These are phyloP conservation scores for Cyclotella sp. DNA, from an alignment of 108 stramenopile genomes.

Conservation along the genomic window DNA sequence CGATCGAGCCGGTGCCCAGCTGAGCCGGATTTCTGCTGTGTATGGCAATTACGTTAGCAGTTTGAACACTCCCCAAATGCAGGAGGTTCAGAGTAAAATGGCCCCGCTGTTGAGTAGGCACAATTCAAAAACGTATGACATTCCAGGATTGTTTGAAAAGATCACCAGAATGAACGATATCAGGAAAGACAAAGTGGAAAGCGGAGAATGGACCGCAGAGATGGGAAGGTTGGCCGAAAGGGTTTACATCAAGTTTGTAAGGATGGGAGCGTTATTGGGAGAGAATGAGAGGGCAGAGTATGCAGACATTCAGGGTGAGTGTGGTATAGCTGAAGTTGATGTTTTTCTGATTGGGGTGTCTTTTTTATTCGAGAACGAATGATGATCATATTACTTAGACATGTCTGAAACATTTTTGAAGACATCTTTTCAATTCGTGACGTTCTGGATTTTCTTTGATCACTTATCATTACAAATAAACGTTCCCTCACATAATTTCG, in stretches of 20 bases:
- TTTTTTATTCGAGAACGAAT: slow-evolving; percentile 5
- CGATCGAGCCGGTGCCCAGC: slow-evolving; percentile 56
- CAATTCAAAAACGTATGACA: slow-evolving; percentile 39
- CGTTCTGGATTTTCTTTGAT: background rate
- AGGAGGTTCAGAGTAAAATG: slow-evolving; percentile 66
- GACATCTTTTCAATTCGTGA: background rate
- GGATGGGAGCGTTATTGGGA: slow-evolving; percentile 68
- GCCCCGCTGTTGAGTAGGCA: slow-evolving; percentile 65
- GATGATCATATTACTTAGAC: slow-evolving; percentile 1
- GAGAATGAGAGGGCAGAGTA: slow-evolving; percentile 60
- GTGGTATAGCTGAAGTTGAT: background rate
- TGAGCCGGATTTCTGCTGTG: slow-evolving; percentile 47
- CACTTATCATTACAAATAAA: background rate
- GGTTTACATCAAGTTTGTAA: slow-evolving; percentile 68
- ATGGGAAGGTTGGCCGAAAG: slow-evolving; percentile 74
- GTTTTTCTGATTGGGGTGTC: background rate
- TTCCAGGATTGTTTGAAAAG: slow-evolving; percentile 78
- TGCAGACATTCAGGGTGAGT: slow-evolving; percentile 62
- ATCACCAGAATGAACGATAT: slow-evolving; percentile 55
- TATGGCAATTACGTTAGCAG: slow-evolving; percentile 59
- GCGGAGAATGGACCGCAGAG: slow-evolving; percentile 53
- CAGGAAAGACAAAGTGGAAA: slow-evolving; percentile 38
- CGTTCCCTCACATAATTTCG: background rate
- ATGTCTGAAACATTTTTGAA: background rate
- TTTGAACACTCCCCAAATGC: slow-evolving; percentile 62